phyloP scores from a whole-genome alignment of 1,139 yeast species.

The Kurtzmaniella natalensis region DNA sequence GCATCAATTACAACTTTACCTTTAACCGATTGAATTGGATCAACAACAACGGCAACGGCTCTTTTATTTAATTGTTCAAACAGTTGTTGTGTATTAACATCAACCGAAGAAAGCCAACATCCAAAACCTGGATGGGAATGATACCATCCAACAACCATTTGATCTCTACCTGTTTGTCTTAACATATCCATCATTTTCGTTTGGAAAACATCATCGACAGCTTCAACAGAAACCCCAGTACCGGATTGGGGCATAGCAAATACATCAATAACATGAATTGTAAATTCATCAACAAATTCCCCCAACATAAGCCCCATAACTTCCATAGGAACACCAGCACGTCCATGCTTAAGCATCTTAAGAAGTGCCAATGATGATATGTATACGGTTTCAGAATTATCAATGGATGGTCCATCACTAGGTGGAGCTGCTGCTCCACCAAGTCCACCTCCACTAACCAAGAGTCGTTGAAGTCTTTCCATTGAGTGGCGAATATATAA shows the following conservation, averaged over 20 bases:
- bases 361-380: slow-evolving; percentile 91
- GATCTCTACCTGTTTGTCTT: slow-evolving; percentile 96
- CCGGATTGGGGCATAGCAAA: slow-evolving; percentile 99
- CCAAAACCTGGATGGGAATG: slow-evolving; percentile 99
- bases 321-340: slow-evolving; percentile 99
- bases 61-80: slow-evolving; percentile 93
- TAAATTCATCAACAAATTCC: slow-evolving; percentile 95
- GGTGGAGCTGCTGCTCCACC: slow-evolving; percentile 52
- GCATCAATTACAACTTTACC: slow-evolving; percentile 99
- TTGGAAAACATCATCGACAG: slow-evolving; percentile 98
- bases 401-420: slow-evolving; percentile 78
- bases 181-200: slow-evolving; percentile 99
- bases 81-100: slow-evolving; percentile 95
- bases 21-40: slow-evolving; percentile 96
- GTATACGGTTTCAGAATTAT: slow-evolving; percentile 93
- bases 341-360: slow-evolving; percentile 96
- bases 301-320: slow-evolving; percentile 99
- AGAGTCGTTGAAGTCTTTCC: slow-evolving; percentile 74
- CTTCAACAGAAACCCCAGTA: slow-evolving; percentile 98
- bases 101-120: slow-evolving; percentile 98
- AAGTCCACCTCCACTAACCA: slow-evolving; percentile 57
- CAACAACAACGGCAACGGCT: slow-evolving; percentile 97
- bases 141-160: slow-evolving; percentile 99
- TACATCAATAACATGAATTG: slow-evolving; percentile 95
- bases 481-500: slow-evolving; percentile 30